phyloP scores from a whole-genome alignment of 1,284 basidiomycete genomes.

The Melanopsichium pennsylvanicum region DNA sequence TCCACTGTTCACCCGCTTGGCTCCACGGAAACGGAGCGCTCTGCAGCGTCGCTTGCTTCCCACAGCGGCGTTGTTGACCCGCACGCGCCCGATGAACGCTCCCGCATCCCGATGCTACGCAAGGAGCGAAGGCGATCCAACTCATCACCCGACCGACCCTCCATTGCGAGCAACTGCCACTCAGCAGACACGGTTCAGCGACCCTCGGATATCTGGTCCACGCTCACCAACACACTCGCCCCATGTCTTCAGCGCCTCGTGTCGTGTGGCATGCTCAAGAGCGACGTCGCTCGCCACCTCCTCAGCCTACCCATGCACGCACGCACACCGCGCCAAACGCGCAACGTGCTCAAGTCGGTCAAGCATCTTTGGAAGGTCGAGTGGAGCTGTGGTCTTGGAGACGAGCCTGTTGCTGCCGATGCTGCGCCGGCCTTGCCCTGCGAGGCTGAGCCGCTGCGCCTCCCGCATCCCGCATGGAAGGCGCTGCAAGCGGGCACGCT shows the following conservation, averaged over 20 bases:
- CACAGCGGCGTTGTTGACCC: neutral
- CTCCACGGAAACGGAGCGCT: slow-evolving; percentile 14
- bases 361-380: slow-evolving; percentile 66
- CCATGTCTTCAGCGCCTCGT: slow-evolving; percentile 67
- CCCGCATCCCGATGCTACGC: slow-evolving; percentile 20
- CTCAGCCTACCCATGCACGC: slow-evolving; percentile 66
- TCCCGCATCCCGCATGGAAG: slow-evolving; percentile 67
- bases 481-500: slow-evolving; percentile 66
- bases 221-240: slow-evolving; percentile 64
- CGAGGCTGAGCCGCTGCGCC: slow-evolving; percentile 55
- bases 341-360: slow-evolving; percentile 65
- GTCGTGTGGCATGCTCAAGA: slow-evolving; percentile 67
- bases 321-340: slow-evolving; percentile 65
- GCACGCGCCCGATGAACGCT: too few species aligned
- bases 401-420: slow-evolving; percentile 22
- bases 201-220: slow-evolving; percentile 64
- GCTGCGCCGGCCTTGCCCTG: slow-evolving; percentile 23
- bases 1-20: slow-evolving; percentile 30
- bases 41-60: slow-evolving; percentile 3
- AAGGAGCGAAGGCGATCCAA: slow-evolving; percentile 45
- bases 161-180: neutral
- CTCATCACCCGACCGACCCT: slow-evolving; percentile 38
- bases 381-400: slow-evolving; percentile 62
- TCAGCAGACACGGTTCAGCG: slow-evolving; percentile 7
- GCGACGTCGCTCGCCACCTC: slow-evolving; percentile 65